Evolutionary conservation across 2,329 filamentous ascomycete species (phyloP).

Genomic region (Plenodomus biglobosus): DNA sequence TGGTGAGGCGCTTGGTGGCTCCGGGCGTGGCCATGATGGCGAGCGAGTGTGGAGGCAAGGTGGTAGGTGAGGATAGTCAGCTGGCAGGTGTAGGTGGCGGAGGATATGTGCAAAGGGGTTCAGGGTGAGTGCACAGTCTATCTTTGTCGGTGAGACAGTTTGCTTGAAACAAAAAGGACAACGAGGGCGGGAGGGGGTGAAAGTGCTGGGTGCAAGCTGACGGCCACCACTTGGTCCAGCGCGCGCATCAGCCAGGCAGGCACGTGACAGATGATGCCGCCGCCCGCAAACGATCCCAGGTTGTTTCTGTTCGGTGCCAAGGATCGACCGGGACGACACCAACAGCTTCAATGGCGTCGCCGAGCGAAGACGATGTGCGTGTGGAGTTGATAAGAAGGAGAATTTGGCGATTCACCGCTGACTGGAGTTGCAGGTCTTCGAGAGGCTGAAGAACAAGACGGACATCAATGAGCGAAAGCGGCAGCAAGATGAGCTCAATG

Average conservation of each 20-base stretch:
- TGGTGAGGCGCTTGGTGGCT: slow-evolving; percentile 55
- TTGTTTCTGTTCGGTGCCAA: slow-evolving; percentile 31
- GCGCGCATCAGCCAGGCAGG: background rate
- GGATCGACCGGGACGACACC: slow-evolving; percentile 23
- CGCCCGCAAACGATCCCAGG: slow-evolving; percentile 11
- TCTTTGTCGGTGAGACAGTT: too few relatives aligned
- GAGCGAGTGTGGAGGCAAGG: slow-evolving; percentile 3
- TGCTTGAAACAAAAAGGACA: background rate
- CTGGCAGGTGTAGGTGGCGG: background rate
- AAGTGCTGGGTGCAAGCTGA: too few relatives aligned
- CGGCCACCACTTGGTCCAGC: background rate
- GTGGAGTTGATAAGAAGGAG: too few relatives aligned
- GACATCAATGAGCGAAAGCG: slow-evolving; percentile 62
- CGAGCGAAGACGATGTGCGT: slow-evolving; percentile 51
- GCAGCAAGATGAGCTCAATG: slow-evolving; percentile 62
- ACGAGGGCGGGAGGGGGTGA: too few relatives aligned
- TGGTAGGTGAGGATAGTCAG: slow-evolving; percentile 5
- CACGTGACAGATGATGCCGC: slow-evolving; percentile 20
- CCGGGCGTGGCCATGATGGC: slow-evolving; percentile 44
- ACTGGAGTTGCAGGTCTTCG: slow-evolving; percentile 56
- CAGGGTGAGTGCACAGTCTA: background rate
- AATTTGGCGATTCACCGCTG: slow-evolving; percentile 5
- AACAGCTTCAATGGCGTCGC: slow-evolving; percentile 47
- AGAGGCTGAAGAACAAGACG: slow-evolving; percentile 59
- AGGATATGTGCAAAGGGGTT: background rate